Conservation (phyloP, 257 asterid species). For the Lycium ferocissimum region DNA sequence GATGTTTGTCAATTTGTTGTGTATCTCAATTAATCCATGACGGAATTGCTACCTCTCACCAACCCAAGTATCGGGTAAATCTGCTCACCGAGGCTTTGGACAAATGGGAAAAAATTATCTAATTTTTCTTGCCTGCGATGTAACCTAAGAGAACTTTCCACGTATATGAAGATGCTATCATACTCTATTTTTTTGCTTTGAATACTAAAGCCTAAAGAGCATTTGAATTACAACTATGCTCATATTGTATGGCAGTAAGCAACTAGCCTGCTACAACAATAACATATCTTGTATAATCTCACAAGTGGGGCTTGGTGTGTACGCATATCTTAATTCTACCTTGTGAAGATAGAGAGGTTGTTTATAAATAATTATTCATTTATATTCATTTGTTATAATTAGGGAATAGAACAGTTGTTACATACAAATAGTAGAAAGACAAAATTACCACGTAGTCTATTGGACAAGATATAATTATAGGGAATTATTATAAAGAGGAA, state of each 20-base stretch:
- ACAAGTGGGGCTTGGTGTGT: too few species aligned
- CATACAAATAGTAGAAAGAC: not conserved
- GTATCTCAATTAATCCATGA: too few species aligned
- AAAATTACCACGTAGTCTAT: not conserved
- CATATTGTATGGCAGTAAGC: not conserved
- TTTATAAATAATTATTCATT: not conserved
- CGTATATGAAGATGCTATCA: not conserved
- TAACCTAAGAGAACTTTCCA: not conserved
- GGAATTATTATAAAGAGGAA: constrained; percentile 20
- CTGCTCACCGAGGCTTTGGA: too few species aligned
- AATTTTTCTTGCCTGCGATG: too few species aligned
- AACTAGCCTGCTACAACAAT: too few species aligned
- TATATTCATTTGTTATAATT: not conserved
- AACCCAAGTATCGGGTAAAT: too few species aligned
- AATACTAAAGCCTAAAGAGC: too few species aligned
- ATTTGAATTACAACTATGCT: not conserved
- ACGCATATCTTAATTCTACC: too few species aligned
- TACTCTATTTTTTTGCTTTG: not conserved
- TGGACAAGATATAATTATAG: not conserved
- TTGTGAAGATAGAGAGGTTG: not conserved
- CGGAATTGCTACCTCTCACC: too few species aligned
- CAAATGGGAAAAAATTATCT: too few species aligned
- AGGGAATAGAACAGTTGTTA: not conserved
- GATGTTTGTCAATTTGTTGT: too few species aligned
- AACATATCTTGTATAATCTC: too few species aligned